These are phyloP conservation scores for Silene conica DNA, from an alignment of 148 eudicot species.

Conservation along the genomic window DNA sequence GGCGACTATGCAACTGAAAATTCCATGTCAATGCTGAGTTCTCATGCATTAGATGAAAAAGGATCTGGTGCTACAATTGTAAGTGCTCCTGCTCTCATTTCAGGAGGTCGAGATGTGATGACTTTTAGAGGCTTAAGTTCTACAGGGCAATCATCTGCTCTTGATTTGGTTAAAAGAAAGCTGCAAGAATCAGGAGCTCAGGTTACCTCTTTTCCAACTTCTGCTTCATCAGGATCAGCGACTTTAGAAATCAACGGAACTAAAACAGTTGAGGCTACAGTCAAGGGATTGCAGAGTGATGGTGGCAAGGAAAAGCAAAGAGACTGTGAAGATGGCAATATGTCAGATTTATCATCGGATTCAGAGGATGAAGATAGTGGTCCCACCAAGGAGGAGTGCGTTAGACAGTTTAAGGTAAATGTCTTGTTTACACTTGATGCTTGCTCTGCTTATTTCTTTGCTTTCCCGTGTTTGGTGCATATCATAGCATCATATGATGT, in stretches of 20 bases:
- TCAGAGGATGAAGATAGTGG: conserved; percentile 84
- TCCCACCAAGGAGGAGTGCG: conserved; percentile 80
- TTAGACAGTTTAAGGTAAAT: conserved; percentile 80
- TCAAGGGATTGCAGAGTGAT: conserved; percentile 60
- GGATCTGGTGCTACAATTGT: conserved; percentile 55
- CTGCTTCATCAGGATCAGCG: conserved; percentile 42
- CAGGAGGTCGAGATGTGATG: conserved; percentile 89
- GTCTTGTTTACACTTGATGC: conserved; percentile 4
- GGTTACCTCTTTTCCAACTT: conserved; percentile 47
- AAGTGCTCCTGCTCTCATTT: conserved; percentile 84
- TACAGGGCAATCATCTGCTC: conserved; percentile 75
- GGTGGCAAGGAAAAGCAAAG: conserved; percentile 69
- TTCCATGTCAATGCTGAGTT: conserved; percentile 39
- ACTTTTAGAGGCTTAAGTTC: conserved; percentile 46
- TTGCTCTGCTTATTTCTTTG: background rate
- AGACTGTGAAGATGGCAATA: conserved; percentile 57
- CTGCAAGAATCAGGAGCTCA: conserved; percentile 89
- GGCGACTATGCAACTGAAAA: conserved; percentile 48
- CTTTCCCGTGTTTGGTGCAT: background rate
- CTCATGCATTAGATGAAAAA: conserved; percentile 46
- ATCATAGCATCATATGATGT: background rate
- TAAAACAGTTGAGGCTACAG: conserved; percentile 48
- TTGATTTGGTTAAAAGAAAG: conserved; percentile 92
- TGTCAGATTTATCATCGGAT: conserved; percentile 87
- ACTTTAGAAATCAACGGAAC: conserved; percentile 62